Evolutionary conservation across 1,139 yeast species (phyloP).

Genomic region (Suhomyces ambrosiae): DNA sequence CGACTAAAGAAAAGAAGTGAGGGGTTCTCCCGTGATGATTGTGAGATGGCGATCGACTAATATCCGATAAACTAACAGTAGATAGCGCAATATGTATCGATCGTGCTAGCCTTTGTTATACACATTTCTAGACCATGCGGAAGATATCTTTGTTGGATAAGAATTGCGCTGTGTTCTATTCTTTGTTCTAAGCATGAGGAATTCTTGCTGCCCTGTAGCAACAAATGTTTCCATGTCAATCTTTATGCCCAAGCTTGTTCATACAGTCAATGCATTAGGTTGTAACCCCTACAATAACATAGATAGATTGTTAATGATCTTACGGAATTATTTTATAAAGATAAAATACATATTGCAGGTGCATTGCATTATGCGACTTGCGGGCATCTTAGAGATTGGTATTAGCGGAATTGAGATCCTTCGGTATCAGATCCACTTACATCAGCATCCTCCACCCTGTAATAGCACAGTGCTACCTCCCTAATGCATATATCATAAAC

Average conservation of each 20-base stretch:
- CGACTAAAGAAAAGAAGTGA: too few species aligned
- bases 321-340: too few species aligned
- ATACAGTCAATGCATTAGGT: neutral
- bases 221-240: conserved; percentile 12
- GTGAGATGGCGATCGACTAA: too few species aligned
- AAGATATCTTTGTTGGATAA: neutral
- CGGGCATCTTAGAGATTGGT: too few species aligned
- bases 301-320: neutral
- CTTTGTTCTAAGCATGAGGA: neutral
- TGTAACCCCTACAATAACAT: conserved; percentile 10
- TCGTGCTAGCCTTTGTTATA: too few species aligned
- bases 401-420: neutral
- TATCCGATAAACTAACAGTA: too few species aligned
- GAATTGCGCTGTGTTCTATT: neutral
- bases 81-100: too few species aligned
- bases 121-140: too few species aligned
- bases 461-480: neutral
- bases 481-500: neutral
- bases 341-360: too few species aligned
- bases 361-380: conserved; percentile 1
- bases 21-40: too few species aligned
- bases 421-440: too few species aligned
- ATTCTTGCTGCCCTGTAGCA: neutral
- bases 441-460: too few species aligned
- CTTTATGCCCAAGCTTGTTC: conserved; percentile 1